Percentiles rank a stretch among this genome's conserved stretches.
Evolutionary conservation across 2,329 filamentous ascomycete genomes (phyloP).

Genomic region (Chrysosporium keratinophilum): DNA sequence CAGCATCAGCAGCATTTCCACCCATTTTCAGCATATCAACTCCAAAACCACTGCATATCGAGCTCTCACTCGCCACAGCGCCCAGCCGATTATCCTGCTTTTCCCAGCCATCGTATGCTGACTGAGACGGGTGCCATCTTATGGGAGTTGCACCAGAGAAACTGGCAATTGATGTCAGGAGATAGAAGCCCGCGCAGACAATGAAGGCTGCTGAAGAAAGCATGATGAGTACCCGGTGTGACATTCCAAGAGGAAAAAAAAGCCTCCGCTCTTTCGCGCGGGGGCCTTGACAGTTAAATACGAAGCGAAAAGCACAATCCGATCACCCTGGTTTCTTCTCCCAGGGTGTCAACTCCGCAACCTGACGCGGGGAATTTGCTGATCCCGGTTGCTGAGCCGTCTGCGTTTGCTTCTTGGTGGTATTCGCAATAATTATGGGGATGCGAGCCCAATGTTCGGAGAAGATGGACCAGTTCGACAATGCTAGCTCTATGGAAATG

Average conservation of each 20-base stretch:
- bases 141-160: slow-evolving; percentile 11
- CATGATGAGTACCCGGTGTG: slow-evolving; percentile 11
- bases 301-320: background rate
- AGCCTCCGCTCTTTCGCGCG: background rate
- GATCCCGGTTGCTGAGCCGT: background rate
- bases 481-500: too few relatives aligned
- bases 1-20: slow-evolving; percentile 65
- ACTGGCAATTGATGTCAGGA: slow-evolving; percentile 13
- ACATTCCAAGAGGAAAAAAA: slow-evolving; percentile 9
- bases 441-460: background rate
- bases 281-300: slow-evolving; percentile 7
- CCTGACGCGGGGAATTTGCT: slow-evolving; percentile 2
- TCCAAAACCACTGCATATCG: slow-evolving; percentile 59
- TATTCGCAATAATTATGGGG: background rate
- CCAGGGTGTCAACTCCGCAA: background rate
- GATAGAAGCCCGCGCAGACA: slow-evolving; percentile 13
- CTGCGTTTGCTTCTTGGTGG: background rate
- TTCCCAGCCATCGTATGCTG: background rate
- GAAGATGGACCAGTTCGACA: slow-evolving; percentile 3
- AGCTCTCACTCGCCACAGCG: slow-evolving; percentile 60
- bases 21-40: slow-evolving; percentile 51
- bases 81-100: slow-evolving; percentile 32
- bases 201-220: slow-evolving; percentile 10
- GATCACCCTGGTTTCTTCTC: background rate
- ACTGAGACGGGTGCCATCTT: slow-evolving; percentile 3